Evolutionary conservation across 1,139 yeast species (phyloP), one percentile per base, ranked within the genome.

Genomic region (Diutina rugosa): DNA sequence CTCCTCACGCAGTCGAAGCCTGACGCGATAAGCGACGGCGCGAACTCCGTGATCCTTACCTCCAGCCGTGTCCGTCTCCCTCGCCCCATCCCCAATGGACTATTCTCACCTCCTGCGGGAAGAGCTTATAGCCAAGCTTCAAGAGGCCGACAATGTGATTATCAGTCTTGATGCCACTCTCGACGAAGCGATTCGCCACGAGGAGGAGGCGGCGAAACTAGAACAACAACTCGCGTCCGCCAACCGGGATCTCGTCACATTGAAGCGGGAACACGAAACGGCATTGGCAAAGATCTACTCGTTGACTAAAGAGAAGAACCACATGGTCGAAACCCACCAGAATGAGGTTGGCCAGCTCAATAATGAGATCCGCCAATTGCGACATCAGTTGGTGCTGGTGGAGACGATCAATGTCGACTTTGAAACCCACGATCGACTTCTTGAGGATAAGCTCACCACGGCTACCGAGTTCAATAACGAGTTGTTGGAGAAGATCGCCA

Each of bases 131-230:
- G 44, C 35, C 53, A 49, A 49, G 16, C 44, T 73, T 38, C 55
- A 72, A 1, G 77, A 72, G 54, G 66, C 74, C 7, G 79, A 76
- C 59, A 61, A 63, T 14, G 77, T 72, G 53, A 61, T 75, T 21
- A 58, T 62, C 18, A 79, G 75, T 59, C 75, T 75, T 59, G 79
- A 76, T 59, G 78, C 73, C 55, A 71, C 77, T 2, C 65, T 76
- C 52, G 80, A 76, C 59, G 72, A 65, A 57, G 79, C 78, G 0
- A 65, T 76, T 49, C 41, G 41, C 14, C 41, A 35, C 41, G 80
- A 76, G 60, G 75, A 72, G 35, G 80, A 76, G 59, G 66, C 76
- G 38, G 70, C 67, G 55, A 69, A 64, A 9, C 62, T 73, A 32
- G 80, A 76, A 56, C 16, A 59, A 1, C 61, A 64, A 5, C 72